These are phyloP conservation scores for Pestalotiopsis sp. DNA, from an alignment of 2,329 filamentous ascomycete genomes.

Conservation along the genomic window DNA sequence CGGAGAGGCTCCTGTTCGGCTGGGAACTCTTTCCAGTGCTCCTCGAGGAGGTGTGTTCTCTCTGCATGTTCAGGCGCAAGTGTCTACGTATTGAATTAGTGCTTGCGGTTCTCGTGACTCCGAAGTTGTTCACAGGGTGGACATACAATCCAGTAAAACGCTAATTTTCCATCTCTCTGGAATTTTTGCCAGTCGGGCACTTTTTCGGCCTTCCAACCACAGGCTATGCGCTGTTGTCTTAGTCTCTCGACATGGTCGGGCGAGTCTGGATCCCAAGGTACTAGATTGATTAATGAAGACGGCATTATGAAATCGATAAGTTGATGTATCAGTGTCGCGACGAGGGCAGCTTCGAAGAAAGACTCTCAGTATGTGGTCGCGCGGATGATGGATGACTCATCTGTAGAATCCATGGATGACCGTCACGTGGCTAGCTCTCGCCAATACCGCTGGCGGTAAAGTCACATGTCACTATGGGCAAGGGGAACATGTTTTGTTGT, in stretches of 20 bases:
- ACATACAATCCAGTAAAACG: conserved; percentile 20
- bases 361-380: not conserved
- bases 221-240: conserved; percentile 25
- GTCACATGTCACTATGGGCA: not conserved
- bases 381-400: not conserved
- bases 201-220: conserved; percentile 25
- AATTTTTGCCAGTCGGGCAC: conserved; percentile 22
- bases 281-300: conserved; percentile 16
- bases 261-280: conserved; percentile 30
- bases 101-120: too few species aligned
- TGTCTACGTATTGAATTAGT: not conserved
- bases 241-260: conserved; percentile 24
- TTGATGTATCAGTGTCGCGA: not conserved
- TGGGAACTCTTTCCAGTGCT: not conserved
- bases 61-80: not conserved
- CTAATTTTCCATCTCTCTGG: conserved; percentile 21
- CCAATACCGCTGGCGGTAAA: not conserved
- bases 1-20: not conserved
- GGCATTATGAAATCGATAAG: not conserved
- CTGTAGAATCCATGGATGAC: too few species aligned
- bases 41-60: not conserved
- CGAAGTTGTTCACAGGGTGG: conserved; percentile 1
- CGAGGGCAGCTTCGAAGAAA: not conserved
- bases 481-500: not conserved
- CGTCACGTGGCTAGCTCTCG: not conserved